These are phyloP conservation scores for Solanum medicagineum DNA, from an alignment of 257 asterid species.

Conservation along the genomic window DNA sequence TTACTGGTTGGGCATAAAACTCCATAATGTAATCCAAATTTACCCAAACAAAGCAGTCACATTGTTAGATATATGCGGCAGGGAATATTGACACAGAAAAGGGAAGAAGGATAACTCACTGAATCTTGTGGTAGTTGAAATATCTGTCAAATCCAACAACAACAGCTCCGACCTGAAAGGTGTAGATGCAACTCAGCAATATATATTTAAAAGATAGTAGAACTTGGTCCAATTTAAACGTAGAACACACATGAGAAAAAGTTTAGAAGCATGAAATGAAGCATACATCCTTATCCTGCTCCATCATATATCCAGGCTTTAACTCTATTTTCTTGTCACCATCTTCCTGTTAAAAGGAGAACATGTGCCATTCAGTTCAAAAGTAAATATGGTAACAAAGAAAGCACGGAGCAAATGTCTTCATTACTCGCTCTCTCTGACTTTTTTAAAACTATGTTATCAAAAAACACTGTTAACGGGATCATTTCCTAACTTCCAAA, in stretches of 20 bases:
- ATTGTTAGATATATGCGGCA: neutral
- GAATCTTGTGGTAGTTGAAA: conserved; percentile 93
- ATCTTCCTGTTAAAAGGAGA: conserved; percentile 48
- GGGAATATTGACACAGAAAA: neutral
- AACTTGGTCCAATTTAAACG: neutral
- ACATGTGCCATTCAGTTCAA: neutral
- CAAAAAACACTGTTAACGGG: neutral
- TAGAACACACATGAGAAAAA: neutral
- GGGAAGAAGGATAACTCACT: conserved; percentile 42
- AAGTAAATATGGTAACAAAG: neutral
- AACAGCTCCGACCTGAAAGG: conserved; percentile 85
- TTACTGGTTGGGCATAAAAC: neutral
- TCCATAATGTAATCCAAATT: neutral
- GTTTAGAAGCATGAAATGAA: conserved; percentile 2
- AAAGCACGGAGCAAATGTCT: neutral
- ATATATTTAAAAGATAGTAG: neutral
- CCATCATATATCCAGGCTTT: conserved; percentile 89
- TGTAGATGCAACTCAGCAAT: neutral
- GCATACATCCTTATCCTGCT: conserved; percentile 82
- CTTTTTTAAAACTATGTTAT: neutral
- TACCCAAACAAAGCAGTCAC: neutral
- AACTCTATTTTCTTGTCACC: conserved; percentile 88
- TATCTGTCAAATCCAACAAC: conserved; percentile 97
- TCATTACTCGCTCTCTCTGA: neutral
- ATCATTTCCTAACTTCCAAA: neutral